phyloP scores from a whole-genome alignment of 2,329 filamentous ascomycete species.

The Diplodia scrobiculata region DNA sequence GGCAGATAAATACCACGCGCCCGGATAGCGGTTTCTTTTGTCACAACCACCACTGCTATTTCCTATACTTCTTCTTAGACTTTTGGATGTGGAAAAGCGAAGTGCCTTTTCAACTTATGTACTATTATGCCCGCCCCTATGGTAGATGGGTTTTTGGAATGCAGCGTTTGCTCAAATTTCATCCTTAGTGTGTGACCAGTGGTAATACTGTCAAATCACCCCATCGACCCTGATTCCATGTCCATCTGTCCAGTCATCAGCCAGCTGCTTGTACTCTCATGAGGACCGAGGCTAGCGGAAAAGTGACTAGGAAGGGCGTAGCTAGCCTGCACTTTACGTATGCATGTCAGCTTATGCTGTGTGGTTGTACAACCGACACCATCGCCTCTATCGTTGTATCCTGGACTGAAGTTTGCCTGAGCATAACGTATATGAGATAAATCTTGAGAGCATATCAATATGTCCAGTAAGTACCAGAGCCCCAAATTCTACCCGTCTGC shows the following conservation, averaged over 20 bases:
- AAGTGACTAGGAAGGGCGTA: background rate
- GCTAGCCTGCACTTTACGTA: background rate
- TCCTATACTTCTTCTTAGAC: background rate
- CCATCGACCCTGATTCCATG: background rate
- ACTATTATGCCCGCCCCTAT: background rate
- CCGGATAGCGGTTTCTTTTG: background rate
- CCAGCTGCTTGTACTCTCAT: background rate
- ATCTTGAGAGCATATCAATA: background rate
- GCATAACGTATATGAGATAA: background rate
- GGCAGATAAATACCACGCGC: background rate
- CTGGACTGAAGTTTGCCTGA: background rate
- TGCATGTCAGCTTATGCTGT: background rate
- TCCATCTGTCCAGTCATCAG: background rate
- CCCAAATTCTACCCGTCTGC: background rate
- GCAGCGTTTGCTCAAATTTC: background rate
- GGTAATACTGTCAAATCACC: too few relatives aligned
- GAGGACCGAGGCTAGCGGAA: background rate
- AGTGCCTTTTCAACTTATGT: constrained; percentile 2
- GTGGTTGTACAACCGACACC: background rate
- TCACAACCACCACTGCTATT: background rate
- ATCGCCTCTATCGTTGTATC: background rate
- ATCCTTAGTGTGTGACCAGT: too few relatives aligned
- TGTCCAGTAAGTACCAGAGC: background rate
- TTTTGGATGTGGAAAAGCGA: background rate
- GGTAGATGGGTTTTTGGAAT: background rate